Percentiles rank a stretch among this genome's conserved stretches.
These are phyloP conservation scores for Monilinia fructicola DNA, from an alignment of 2,329 filamentous ascomycete species.

Conservation along the genomic window DNA sequence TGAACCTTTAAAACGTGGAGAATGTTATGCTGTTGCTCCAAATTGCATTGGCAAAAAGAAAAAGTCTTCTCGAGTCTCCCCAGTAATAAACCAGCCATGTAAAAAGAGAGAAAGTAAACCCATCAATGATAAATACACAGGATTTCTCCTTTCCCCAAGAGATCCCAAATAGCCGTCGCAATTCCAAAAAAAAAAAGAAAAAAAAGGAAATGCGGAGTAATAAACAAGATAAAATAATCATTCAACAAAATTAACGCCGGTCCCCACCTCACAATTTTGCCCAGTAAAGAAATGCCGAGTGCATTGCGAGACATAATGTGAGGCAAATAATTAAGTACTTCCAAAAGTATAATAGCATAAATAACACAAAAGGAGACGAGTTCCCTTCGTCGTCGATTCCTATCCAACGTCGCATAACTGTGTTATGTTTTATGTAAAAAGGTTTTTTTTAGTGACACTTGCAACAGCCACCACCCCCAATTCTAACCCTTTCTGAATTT, in stretches of 20 bases:
- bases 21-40: background rate
- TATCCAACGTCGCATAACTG: conserved; percentile 13
- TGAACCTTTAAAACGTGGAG: background rate
- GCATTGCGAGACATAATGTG: conserved; percentile 6
- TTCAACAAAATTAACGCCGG: conserved; percentile 12
- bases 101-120: conserved; percentile 2
- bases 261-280: conserved; percentile 10
- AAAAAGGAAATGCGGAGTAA: conserved; percentile 9
- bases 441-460: conserved; percentile 17
- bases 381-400: conserved; percentile 8
- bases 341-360: conserved; percentile 19
- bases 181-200: background rate
- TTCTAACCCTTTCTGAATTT: conserved; percentile 24
- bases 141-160: conserved; percentile 8
- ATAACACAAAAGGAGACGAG: conserved; percentile 7
- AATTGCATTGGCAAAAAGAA: conserved; percentile 2
- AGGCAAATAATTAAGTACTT: conserved; percentile 19
- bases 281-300: conserved; percentile 1
- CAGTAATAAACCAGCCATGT: conserved; percentile 2
- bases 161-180: background rate
- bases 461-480: conserved; percentile 19
- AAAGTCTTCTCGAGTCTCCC: background rate
- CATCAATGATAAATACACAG: conserved; percentile 19
- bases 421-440: conserved; percentile 16
- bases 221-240: conserved; percentile 15